A percentile compares a stretch with the other conserved stretches of the same genome.
These are phyloP conservation scores for Talaromyces marneffei DNA, from an alignment of 2,329 filamentous ascomycete species.

Conservation along the genomic window DNA sequence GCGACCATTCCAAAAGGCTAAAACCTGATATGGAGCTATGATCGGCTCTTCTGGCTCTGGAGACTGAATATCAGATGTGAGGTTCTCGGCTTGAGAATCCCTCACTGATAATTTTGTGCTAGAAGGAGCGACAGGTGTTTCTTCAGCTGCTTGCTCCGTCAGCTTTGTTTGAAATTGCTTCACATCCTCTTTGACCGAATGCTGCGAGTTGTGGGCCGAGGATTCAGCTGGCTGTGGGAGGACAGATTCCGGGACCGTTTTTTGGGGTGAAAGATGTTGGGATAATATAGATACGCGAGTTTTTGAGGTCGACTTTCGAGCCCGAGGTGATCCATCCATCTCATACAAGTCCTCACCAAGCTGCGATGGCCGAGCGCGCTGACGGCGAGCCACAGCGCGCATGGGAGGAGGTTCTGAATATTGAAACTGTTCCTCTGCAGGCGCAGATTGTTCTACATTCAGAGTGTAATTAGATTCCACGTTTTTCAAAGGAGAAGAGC, in stretches of 20 bases:
- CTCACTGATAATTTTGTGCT: not conserved
- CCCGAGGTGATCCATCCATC: conserved; percentile 30
- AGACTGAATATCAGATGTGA: conserved; percentile 10
- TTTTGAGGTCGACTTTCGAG: conserved; percentile 5
- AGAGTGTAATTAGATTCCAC: conserved; percentile 21
- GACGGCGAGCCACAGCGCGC: conserved; percentile 18
- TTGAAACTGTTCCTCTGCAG: conserved; percentile 15
- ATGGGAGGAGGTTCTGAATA: conserved; percentile 18
- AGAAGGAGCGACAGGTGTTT: not conserved
- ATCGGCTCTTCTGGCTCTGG: conserved; percentile 19
- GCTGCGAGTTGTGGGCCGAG: conserved; percentile 15
- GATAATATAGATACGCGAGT: not conserved
- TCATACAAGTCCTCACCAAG: conserved; percentile 32
- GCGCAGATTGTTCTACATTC: conserved; percentile 11
- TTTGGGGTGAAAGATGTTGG: not conserved
- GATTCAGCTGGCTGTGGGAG: conserved; percentile 8
- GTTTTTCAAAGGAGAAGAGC: conserved; percentile 14
- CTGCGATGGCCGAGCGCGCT: conserved; percentile 21
- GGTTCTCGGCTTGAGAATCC: not conserved
- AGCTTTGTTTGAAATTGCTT: conserved; percentile 12
- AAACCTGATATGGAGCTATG: conserved; percentile 48
- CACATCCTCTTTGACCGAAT: not conserved
- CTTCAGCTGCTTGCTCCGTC: not conserved
- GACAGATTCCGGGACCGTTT: not conserved
- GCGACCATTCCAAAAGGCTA: conserved; percentile 54